Percentiles rank a stretch among this genome's conserved stretches.
Conservation (phyloP, 495 filamentous ascomycete genomes). For the Monascus purpureus region DNA sequence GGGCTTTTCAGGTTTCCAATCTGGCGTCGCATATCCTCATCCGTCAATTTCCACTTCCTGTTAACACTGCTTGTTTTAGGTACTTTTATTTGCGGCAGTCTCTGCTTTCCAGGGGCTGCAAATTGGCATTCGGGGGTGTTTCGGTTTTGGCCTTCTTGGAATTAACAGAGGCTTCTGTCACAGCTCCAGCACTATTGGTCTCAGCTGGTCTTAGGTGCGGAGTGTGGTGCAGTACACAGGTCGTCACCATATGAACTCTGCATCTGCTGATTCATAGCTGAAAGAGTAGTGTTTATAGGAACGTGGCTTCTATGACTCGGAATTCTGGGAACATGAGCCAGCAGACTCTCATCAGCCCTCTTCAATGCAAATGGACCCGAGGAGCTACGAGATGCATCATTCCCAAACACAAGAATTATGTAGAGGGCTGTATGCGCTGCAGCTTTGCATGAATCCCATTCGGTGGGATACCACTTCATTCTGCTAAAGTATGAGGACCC, state of each 20-base stretch:
- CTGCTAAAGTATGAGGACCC: slow-evolving; percentile 6
- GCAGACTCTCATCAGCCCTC: not conserved
- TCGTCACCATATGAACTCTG: too few relatives aligned
- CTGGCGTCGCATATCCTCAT: slow-evolving; percentile 5
- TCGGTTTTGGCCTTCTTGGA: too few relatives aligned
- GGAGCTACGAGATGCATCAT: not conserved
- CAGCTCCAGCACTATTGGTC: too few relatives aligned
- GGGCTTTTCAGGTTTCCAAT: slow-evolving; percentile 1
- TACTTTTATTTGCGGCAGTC: not conserved
- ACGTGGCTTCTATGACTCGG: too few relatives aligned
- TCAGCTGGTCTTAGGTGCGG: too few relatives aligned
- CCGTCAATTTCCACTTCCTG: slow-evolving; percentile 2
- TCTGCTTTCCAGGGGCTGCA: too few relatives aligned
- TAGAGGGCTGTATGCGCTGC: slow-evolving; percentile 17
- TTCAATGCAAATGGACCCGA: slow-evolving; percentile 1
- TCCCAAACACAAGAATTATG: slow-evolving; percentile 7
- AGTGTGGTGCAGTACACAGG: too few relatives aligned
- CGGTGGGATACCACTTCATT: slow-evolving; percentile 7
- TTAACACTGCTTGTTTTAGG: not conserved
- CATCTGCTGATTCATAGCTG: too few relatives aligned
- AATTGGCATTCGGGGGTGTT: too few relatives aligned
- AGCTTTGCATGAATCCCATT: slow-evolving; percentile 13
- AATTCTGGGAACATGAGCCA: slow-evolving; percentile 5
- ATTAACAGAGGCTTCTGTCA: too few relatives aligned
- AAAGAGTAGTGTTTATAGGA: too few relatives aligned